Percentiles rank a stretch among this genome's conserved stretches.
Evolutionary conservation across 2,329 filamentous ascomycete genomes (phyloP).

Genomic region (Nannizziopsis barbatae): DNA sequence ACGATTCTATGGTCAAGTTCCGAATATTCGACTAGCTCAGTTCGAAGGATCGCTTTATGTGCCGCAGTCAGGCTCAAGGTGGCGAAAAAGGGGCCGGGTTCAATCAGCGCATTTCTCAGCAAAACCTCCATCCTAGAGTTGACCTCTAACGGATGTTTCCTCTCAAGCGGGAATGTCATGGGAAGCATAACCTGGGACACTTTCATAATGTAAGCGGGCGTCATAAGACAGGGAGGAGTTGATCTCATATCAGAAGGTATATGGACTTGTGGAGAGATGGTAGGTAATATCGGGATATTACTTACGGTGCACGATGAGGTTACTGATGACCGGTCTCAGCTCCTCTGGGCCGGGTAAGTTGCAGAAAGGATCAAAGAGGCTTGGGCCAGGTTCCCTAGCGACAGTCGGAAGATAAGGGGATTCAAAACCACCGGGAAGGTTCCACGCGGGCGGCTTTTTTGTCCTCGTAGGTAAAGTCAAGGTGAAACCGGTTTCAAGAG

Average conservation of each 20-base stretch:
- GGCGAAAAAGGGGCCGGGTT: slow-evolving; percentile 30
- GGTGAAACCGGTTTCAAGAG: neutral
- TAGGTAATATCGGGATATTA: neutral
- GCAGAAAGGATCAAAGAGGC: slow-evolving; percentile 6
- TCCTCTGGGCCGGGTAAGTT: slow-evolving; percentile 7
- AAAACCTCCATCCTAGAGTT: slow-evolving; percentile 23
- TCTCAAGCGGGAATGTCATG: slow-evolving; percentile 30
- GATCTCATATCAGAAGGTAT: neutral
- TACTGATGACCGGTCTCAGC: neutral
- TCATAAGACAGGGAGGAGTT: neutral
- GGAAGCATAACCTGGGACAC: slow-evolving; percentile 30
- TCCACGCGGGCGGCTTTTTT: slow-evolving; percentile 9
- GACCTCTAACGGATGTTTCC: slow-evolving; percentile 18
- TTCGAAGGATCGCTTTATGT: slow-evolving; percentile 26
- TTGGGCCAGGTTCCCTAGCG: neutral
- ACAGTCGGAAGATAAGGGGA: neutral
- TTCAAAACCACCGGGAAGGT: neutral
- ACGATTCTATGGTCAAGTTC: slow-evolving; percentile 17
- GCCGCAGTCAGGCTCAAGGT: slow-evolving; percentile 32
- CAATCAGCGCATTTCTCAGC: slow-evolving; percentile 25
- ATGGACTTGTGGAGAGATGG: neutral
- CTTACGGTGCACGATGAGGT: slow-evolving; percentile 10
- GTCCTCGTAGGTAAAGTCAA: neutral
- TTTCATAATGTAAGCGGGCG: slow-evolving; percentile 11
- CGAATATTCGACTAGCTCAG: slow-evolving; percentile 18